Evolutionary conservation across 768 basidiomycete genomes (phyloP).

Genomic region (Filobasidium wieringae): DNA sequence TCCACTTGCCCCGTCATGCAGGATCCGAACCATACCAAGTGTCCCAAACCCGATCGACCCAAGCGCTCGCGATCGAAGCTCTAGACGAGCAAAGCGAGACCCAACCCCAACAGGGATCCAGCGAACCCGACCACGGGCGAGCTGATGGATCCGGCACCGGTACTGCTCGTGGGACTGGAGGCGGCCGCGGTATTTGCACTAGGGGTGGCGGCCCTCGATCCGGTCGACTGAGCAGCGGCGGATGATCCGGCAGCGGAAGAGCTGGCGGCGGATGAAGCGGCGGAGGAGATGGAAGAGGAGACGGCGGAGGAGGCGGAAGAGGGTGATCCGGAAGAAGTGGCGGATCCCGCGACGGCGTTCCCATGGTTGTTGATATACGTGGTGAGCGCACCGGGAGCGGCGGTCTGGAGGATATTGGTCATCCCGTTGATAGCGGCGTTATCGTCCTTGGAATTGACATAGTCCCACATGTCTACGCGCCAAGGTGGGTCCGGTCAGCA

Average conservation of each 20-base stretch:
- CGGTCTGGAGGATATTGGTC: slow-evolving; percentile 1
- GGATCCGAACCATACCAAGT: too few species aligned
- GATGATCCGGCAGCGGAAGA: slow-evolving; percentile 10
- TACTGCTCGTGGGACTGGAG: slow-evolving; percentile 5
- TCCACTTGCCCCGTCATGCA: too few species aligned
- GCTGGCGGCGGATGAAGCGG: background rate
- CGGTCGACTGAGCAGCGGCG: slow-evolving; percentile 11
- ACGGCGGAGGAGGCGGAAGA: background rate
- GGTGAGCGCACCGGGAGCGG: background rate
- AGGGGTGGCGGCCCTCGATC: background rate
- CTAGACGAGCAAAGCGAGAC: too few species aligned
- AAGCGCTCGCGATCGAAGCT: too few species aligned
- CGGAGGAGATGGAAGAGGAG: background rate
- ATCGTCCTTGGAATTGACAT: slow-evolving; percentile 5
- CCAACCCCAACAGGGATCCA: too few species aligned
- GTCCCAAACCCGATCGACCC: too few species aligned
- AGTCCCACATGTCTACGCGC: slow-evolving; percentile 1
- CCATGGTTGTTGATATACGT: background rate
- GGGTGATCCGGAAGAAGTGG: background rate
- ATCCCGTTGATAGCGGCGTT: background rate
- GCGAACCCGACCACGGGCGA: too few species aligned
- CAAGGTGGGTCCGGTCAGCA: background rate
- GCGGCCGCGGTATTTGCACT: slow-evolving; percentile 5
- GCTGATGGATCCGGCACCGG: slow-evolving; percentile 3
- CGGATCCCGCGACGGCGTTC: background rate